These are phyloP conservation scores for Elaeagnus macrophylla DNA, from an alignment of 306 rosid species.

Conservation along the genomic window DNA sequence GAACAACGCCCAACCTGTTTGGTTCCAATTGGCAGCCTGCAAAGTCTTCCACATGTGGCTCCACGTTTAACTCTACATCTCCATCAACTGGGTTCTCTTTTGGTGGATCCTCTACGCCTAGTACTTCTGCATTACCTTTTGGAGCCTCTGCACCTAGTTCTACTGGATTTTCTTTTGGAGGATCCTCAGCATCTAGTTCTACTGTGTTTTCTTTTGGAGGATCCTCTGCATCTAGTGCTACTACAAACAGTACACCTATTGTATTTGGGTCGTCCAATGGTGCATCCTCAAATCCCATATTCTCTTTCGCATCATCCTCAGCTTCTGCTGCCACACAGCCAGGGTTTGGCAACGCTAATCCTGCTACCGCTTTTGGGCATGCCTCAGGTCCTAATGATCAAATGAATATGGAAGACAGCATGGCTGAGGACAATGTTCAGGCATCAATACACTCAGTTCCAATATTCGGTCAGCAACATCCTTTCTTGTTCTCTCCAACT, in stretches of 20 bases:
- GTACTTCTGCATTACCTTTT: constrained; percentile 13
- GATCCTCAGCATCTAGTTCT: constrained; percentile 21
- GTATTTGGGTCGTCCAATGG: constrained; percentile 41
- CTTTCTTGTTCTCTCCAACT: constrained; percentile 17
- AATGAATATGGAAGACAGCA: constrained; percentile 76
- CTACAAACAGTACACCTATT: constrained; percentile 26
- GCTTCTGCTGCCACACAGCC: constrained; percentile 44
- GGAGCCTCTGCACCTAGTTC: constrained; percentile 38
- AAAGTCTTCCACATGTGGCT: constrained; percentile 38
- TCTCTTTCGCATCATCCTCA: constrained; percentile 50
- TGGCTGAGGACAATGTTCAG: constrained; percentile 81
- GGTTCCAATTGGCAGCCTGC: constrained; percentile 47
- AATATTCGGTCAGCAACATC: constrained; percentile 39
- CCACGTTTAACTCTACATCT: constrained; percentile 25
- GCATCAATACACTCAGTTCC: constrained; percentile 30
- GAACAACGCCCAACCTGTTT: constrained; percentile 26
- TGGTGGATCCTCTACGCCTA: constrained; percentile 13
- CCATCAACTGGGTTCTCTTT: constrained; percentile 23
- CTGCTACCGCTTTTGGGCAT: constrained; percentile 28
- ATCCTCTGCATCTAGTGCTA: constrained; percentile 25
- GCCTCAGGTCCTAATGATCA: constrained; percentile 53
- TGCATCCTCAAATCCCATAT: constrained; percentile 39
- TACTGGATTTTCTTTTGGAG: constrained; percentile 1
- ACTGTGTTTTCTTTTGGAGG: constrained; percentile 19
- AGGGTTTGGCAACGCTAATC: constrained; percentile 41